phyloP scores from a whole-genome alignment of 805 yeast species.

The Candida multigemmis region DNA sequence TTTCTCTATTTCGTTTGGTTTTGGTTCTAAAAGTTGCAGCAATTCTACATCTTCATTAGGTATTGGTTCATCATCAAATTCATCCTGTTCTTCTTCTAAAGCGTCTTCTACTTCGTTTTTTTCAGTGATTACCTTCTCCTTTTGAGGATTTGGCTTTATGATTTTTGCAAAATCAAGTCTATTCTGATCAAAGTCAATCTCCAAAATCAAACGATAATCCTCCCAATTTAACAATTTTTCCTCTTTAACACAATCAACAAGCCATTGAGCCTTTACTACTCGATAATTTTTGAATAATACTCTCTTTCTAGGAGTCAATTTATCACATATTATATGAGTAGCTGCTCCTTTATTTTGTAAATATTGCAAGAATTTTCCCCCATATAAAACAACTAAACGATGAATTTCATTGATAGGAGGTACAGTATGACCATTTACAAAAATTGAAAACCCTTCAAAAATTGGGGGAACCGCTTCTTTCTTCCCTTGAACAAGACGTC shows the following conservation, averaged over 20 bases:
- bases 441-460: slow-evolving; percentile 56
- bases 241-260: slow-evolving; percentile 49
- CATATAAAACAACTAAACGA: slow-evolving; percentile 61
- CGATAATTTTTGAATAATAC: slow-evolving; percentile 56
- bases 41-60: slow-evolving; percentile 4
- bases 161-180: slow-evolving; percentile 14
- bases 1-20: no score
- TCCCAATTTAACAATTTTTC: slow-evolving; percentile 57
- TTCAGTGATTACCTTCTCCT: neutral
- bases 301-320: slow-evolving; percentile 68
- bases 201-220: slow-evolving; percentile 45
- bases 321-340: slow-evolving; percentile 78
- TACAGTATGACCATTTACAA: slow-evolving; percentile 82
- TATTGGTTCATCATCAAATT: slow-evolving; percentile 2
- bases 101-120: neutral
- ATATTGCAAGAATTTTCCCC: slow-evolving; percentile 69
- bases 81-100: slow-evolving; percentile 1
- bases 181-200: slow-evolving; percentile 47
- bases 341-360: slow-evolving; percentile 63
- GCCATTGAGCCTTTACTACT: slow-evolving; percentile 81
- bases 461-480: slow-evolving; percentile 19
- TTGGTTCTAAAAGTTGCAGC: slow-evolving; percentile 6
- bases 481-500: slow-evolving; percentile 15
- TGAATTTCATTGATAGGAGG: slow-evolving; percentile 75
- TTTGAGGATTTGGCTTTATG: neutral